Evolutionary conservation across 2,329 filamentous ascomycete species (phyloP).

Genomic region (Aureobasidium mangrovei): DNA sequence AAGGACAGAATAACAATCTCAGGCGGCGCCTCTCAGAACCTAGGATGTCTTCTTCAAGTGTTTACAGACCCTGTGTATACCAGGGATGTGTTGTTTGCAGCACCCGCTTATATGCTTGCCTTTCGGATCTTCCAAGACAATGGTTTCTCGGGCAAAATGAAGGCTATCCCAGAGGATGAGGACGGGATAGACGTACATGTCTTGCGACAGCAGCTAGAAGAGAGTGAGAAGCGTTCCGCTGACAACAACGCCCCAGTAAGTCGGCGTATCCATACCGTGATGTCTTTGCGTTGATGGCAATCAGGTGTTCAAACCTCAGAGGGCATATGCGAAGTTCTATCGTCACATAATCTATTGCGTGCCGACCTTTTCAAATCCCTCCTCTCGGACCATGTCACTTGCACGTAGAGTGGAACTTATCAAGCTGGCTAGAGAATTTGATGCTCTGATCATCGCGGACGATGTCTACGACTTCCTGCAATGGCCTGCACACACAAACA

Average conservation of each 20-base stretch:
- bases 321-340: conserved; percentile 66
- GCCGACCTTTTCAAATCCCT: conserved; percentile 83
- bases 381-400: conserved; percentile 70
- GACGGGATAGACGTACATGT: conserved; percentile 64
- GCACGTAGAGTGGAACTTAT: conserved; percentile 60
- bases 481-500: conserved; percentile 49
- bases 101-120: conserved; percentile 76
- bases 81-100: conserved; percentile 66
- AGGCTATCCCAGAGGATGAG: conserved; percentile 63
- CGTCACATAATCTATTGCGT: conserved; percentile 82
- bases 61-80: conserved; percentile 75
- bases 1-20: conserved; percentile 65
- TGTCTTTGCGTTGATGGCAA: neutral
- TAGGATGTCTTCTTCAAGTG: conserved; percentile 67
- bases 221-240: conserved; percentile 37
- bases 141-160: conserved; percentile 57
- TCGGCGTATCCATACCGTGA: neutral
- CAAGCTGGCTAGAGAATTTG: conserved; percentile 63
- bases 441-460: conserved; percentile 78
- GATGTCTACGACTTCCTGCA: conserved; percentile 93
- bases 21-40: conserved; percentile 75
- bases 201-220: conserved; percentile 43
- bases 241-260: conserved; percentile 14
- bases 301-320: conserved; percentile 48
- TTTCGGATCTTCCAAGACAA: conserved; percentile 79